These are phyloP conservation scores for Canna indica DNA, from an alignment of 176 grass and related monocot genomes.

Conservation along the genomic window DNA sequence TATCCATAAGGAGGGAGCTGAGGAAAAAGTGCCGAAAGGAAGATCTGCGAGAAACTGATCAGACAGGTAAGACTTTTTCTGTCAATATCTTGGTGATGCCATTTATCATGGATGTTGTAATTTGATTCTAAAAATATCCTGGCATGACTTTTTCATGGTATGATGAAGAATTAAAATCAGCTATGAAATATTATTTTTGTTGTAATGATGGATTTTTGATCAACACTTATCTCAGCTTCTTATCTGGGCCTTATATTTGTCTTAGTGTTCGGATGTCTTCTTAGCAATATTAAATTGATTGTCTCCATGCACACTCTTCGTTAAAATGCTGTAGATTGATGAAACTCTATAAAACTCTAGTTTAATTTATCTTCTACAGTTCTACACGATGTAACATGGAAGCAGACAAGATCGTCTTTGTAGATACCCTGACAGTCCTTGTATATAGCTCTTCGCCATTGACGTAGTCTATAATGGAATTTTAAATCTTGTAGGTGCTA, in stretches of 20 bases:
- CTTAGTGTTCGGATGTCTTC: not conserved
- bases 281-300: not conserved
- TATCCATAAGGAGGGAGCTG: slow-evolving; percentile 23
- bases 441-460: no score
- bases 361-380: not conserved
- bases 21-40: slow-evolving; percentile 17
- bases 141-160: no score
- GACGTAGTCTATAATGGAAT: not conserved
- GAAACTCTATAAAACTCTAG: not conserved
- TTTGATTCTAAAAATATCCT: not conserved
- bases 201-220: not conserved
- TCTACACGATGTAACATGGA: not conserved
- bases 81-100: not conserved
- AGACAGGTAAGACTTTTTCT: slow-evolving; percentile 16
- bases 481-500: not conserved
- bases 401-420: not conserved
- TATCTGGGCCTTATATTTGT: not conserved
- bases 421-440: no score
- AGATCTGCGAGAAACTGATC: slow-evolving; percentile 5
- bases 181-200: not conserved
- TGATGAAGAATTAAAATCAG: not conserved
- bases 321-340: not conserved
- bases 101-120: not conserved
- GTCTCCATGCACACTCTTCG: not conserved
- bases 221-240: not conserved